phyloP scores from a whole-genome alignment of 202 grass and related monocot genomes.

The Saccharum hybrid region DNA sequence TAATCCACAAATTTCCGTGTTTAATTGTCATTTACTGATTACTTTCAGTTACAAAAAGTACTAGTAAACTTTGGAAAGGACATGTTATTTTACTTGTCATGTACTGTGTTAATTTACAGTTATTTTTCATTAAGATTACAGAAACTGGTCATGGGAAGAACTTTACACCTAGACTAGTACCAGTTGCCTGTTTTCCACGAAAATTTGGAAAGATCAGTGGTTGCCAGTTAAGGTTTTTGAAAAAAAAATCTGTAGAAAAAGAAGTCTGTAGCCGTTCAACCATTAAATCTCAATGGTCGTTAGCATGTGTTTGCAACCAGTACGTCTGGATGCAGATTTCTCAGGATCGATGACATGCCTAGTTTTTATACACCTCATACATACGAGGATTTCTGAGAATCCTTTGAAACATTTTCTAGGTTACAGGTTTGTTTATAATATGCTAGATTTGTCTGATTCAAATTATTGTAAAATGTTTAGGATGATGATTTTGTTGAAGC shows the following conservation, averaged over 20 bases:
- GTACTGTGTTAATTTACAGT: background rate
- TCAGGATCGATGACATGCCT: background rate
- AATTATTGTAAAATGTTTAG: constrained; percentile 4
- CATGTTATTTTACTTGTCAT: background rate
- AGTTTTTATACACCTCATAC: background rate
- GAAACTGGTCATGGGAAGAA: background rate
- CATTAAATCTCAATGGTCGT: background rate
- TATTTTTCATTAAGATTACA: background rate
- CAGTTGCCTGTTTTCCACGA: background rate
- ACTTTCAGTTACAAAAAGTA: background rate
- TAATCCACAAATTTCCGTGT: background rate
- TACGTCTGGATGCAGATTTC: background rate
- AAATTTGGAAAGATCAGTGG: background rate
- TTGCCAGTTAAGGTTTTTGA: background rate
- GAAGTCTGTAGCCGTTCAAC: background rate
- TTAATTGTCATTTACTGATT: background rate
- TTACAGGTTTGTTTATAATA: background rate
- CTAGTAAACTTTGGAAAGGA: background rate
- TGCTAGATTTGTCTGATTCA: background rate
- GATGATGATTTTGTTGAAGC: constrained; percentile 36
- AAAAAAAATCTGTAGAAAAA: background rate
- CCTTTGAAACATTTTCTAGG: background rate
- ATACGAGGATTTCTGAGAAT: background rate
- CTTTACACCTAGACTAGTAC: background rate
- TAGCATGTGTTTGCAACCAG: background rate